phyloP scores from a whole-genome alignment of 495 filamentous ascomycete genomes.

The Talaromyces nanjingensis region DNA sequence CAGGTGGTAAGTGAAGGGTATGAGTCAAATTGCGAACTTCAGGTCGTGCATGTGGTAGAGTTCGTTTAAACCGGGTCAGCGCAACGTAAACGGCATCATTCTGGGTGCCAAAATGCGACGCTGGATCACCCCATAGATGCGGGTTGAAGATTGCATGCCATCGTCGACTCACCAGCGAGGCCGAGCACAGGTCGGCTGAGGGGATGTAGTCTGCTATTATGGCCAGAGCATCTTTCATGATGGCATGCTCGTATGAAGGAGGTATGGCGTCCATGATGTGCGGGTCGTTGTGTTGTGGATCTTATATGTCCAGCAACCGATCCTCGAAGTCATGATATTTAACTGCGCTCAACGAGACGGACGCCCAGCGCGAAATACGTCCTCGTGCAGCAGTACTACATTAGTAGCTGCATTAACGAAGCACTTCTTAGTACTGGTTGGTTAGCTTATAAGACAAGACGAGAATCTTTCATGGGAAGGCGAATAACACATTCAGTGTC shows the following conservation, averaged over 20 bases:
- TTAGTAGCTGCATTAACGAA: background rate
- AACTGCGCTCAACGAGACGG: background rate
- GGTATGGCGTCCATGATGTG: conserved; percentile 45
- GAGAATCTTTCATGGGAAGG: background rate
- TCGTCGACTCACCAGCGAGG: conserved; percentile 48
- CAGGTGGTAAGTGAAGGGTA: conserved; percentile 61
- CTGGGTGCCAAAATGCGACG: conserved; percentile 55
- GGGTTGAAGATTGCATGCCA: conserved; percentile 57
- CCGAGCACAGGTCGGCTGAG: conserved; percentile 52
- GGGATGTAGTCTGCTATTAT: conserved; percentile 56
- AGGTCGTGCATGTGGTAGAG: conserved; percentile 46
- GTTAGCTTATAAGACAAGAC: background rate
- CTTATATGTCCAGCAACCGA: background rate
- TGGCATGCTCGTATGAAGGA: conserved; percentile 54
- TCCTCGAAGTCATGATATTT: background rate
- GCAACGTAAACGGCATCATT: conserved; percentile 61
- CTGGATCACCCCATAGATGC: conserved; percentile 60
- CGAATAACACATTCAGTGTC: background rate
- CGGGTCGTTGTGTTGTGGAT: background rate
- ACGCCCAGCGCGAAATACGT: background rate
- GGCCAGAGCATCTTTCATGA: conserved; percentile 51
- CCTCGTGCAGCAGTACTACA: background rate
- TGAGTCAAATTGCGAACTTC: conserved; percentile 52
- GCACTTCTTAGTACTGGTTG: background rate
- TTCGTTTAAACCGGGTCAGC: conserved; percentile 55